These are phyloP conservation scores for Pseudocercospora musae DNA, from an alignment of 2,329 filamentous ascomycete species.

Conservation along the genomic window DNA sequence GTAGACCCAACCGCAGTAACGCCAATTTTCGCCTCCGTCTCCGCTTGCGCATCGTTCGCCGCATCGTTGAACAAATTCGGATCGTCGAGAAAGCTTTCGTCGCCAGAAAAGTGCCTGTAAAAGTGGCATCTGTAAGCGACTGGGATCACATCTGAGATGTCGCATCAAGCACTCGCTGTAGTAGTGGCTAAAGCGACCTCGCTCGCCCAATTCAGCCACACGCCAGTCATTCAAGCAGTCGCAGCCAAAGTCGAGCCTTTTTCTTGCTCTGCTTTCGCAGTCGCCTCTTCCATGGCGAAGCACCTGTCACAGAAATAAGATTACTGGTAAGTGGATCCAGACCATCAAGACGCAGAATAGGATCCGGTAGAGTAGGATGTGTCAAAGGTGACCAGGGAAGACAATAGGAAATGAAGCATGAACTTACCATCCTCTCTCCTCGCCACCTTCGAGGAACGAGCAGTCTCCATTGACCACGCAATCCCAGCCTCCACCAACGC, in stretches of 20 bases:
- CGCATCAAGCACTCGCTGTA: conserved; percentile 8
- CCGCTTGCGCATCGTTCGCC: conserved; percentile 21
- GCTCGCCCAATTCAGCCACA: neutral
- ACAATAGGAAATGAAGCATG: neutral
- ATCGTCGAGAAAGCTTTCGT: conserved; percentile 53
- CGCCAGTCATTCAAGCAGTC: neutral
- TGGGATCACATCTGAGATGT: conserved; percentile 5
- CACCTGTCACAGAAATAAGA: conserved; percentile 26
- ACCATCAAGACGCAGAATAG: conserved; percentile 3
- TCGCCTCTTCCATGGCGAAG: conserved; percentile 31
- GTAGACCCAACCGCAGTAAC: neutral
- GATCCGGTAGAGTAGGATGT: neutral
- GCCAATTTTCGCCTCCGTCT: conserved; percentile 9
- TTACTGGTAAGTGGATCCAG: conserved; percentile 28
- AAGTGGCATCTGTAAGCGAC: conserved; percentile 17
- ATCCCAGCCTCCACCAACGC: conserved; percentile 74
- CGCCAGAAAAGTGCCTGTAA: conserved; percentile 53
- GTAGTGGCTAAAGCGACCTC: neutral
- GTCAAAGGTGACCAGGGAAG: neutral
- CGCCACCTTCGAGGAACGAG: conserved; percentile 72
- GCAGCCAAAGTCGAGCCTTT: conserved; percentile 1
- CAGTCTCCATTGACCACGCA: conserved; percentile 81
- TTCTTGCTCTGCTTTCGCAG: conserved; percentile 1
- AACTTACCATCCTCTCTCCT: conserved; percentile 82
- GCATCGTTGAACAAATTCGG: conserved; percentile 40